phyloP scores from a whole-genome alignment of 371 early-diverging fungal species.

The Lichtheimia corymbifera region DNA sequence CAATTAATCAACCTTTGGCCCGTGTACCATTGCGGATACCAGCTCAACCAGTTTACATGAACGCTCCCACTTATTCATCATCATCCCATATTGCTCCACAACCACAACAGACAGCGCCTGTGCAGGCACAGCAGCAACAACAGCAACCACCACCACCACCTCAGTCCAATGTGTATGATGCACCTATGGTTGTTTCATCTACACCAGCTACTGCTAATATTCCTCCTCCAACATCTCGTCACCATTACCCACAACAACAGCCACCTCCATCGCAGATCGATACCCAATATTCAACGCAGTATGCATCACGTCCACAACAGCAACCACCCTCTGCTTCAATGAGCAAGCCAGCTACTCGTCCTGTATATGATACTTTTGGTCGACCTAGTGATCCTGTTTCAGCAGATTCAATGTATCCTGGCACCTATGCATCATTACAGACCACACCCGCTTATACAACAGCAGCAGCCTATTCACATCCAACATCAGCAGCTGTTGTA shows the following conservation, averaged over 20 bases:
- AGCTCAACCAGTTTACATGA: constrained; percentile 29
- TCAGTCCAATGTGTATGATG: constrained; percentile 3
- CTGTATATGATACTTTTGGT: constrained; percentile 16
- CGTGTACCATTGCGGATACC: constrained; percentile 35
- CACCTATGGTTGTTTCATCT: not conserved
- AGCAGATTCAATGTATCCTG: not conserved
- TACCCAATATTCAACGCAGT: constrained; percentile 12
- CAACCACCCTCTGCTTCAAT: constrained; percentile 4
- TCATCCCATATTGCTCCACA: constrained; percentile 15
- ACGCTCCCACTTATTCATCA: constrained; percentile 8
- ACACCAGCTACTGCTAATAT: constrained; percentile 1
- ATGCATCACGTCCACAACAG: constrained; percentile 8
- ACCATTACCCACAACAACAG: not conserved
- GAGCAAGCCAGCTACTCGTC: constrained; percentile 12
- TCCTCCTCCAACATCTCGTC: not conserved
- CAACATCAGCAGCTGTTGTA: not conserved
- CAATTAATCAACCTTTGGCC: constrained; percentile 21
- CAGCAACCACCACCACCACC: constrained; percentile 10
- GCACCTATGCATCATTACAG: not conserved
- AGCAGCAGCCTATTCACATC: constrained; percentile 1
- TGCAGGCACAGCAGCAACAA: constrained; percentile 9
- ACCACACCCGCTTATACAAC: constrained; percentile 3
- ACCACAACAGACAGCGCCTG: constrained; percentile 5
- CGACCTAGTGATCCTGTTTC: constrained; percentile 1
- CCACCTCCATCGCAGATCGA: constrained; percentile 8